A percentile compares a stretch with the other conserved stretches of the same genome.
Evolutionary conservation across 225 moss, liverwort and hornwort species (phyloP).

Genomic region (Polytrichum formosum): DNA sequence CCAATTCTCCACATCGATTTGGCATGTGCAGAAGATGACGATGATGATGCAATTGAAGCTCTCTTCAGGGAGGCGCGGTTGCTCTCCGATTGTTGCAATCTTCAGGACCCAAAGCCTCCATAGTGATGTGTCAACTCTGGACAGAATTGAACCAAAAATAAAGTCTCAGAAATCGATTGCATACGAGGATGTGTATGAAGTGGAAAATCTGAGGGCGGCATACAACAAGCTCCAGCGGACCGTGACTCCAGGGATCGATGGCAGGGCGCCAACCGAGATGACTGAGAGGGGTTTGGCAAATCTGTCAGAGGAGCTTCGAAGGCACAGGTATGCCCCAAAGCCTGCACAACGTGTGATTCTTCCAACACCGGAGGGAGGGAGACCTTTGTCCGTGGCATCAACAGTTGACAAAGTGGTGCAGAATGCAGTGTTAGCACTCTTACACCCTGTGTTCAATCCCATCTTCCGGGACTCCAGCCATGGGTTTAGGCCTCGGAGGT

Average conservation of each 20-base stretch:
- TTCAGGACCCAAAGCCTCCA: not conserved
- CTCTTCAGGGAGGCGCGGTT: not conserved
- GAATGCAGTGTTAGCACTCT: slow-evolving; percentile 25
- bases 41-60: not conserved
- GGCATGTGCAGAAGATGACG: not conserved
- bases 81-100: not conserved
- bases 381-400: slow-evolving; percentile 44
- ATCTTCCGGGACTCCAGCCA: slow-evolving; percentile 53
- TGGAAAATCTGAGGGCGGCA: slow-evolving; percentile 36
- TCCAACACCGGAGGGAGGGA: slow-evolving; percentile 50
- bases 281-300: slow-evolving; percentile 51
- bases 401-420: slow-evolving; percentile 67
- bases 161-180: slow-evolving; percentile 11
- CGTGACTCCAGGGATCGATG: slow-evolving; percentile 58
- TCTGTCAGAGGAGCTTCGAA: slow-evolving; percentile 51
- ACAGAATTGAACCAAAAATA: too few relatives aligned
- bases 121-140: not conserved
- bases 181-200: slow-evolving; percentile 36
- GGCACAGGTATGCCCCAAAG: slow-evolving; percentile 52
- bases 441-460: slow-evolving; percentile 42
- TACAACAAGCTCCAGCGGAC: slow-evolving; percentile 48
- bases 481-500: slow-evolving; percentile 39
- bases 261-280: slow-evolving; percentile 48
- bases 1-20: too few relatives aligned
- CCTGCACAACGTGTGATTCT: slow-evolving; percentile 44